Evolutionary conservation across 164 flowering plant genomes (phyloP).

Genomic region (Vitis amurensis): DNA sequence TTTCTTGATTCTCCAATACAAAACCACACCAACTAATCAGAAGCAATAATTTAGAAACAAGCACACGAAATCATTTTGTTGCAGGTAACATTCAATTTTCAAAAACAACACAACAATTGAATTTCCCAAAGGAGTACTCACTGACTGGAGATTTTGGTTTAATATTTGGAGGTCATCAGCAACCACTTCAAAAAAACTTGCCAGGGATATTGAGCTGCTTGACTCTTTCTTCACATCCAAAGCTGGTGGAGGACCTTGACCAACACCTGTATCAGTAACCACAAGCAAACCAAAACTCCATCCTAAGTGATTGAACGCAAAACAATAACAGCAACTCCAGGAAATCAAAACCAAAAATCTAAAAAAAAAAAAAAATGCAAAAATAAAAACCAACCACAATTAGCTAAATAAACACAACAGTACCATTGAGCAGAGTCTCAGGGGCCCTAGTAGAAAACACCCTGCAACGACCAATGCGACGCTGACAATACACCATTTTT

Average conservation of each 20-base stretch:
- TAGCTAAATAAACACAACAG: neutral
- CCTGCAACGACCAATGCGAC: conserved; percentile 26
- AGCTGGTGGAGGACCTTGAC: conserved; percentile 36
- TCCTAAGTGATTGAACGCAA: neutral
- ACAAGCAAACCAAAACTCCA: conserved; percentile 1
- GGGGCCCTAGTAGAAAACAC: conserved; percentile 50
- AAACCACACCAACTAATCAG: no score
- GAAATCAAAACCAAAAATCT: neutral
- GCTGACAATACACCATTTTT: conserved; percentile 28
- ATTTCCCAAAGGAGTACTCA: conserved; percentile 34
- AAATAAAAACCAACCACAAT: neutral
- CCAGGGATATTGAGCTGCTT: conserved; percentile 41
- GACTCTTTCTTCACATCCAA: conserved; percentile 42
- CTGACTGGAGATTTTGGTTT: conserved; percentile 75
- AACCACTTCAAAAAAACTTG: conserved; percentile 72
- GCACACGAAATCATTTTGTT: no score
- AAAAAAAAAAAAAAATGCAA: no score
- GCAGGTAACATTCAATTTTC: no score
- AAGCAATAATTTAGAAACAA: no score
- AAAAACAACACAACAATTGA: neutral
- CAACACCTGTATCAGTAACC: conserved; percentile 33
- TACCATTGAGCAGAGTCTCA: conserved; percentile 57
- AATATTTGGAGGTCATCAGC: conserved; percentile 74
- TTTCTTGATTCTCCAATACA: no score
- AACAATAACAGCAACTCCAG: neutral